These are phyloP conservation scores for Apocynum venetum DNA, from an alignment of 257 asterid species.

Conservation along the genomic window DNA sequence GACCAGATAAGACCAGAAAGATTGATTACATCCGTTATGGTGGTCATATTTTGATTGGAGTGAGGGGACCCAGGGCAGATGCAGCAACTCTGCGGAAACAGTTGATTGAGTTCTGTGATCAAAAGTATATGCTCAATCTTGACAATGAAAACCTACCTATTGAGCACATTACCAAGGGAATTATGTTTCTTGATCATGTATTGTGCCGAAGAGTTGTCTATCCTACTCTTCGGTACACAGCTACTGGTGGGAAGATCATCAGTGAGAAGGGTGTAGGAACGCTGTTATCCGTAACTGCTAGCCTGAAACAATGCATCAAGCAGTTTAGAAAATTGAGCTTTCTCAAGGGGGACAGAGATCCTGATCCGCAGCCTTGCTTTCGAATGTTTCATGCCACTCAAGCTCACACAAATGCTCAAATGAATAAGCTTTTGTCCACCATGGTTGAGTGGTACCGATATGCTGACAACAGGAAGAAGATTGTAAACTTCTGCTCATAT, in stretches of 20 bases:
- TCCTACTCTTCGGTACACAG: constrained; percentile 90
- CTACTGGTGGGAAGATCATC: constrained; percentile 94
- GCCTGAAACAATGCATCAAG: constrained; percentile 85
- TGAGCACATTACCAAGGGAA: constrained; percentile 96
- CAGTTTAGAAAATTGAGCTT: constrained; percentile 78
- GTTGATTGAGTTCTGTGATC: constrained; percentile 81
- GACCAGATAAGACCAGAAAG: constrained; percentile 93
- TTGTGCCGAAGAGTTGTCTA: constrained; percentile 92
- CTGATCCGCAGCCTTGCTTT: constrained; percentile 98
- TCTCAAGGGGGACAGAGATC: constrained; percentile 94
- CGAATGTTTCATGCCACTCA: constrained; percentile 99
- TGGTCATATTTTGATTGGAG: constrained; percentile 90
- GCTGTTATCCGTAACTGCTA: constrained; percentile 84
- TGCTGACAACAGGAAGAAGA: constrained; percentile 92
- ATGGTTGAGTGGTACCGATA: constrained; percentile 98
- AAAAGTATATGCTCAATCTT: constrained; percentile 82
- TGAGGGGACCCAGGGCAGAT: constrained; percentile 95
- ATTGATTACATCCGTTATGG: constrained; percentile 89
- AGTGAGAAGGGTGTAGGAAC: constrained; percentile 98
- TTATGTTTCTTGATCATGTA: constrained; percentile 95
- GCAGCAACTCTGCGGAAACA: constrained; percentile 87
- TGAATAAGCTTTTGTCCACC: constrained; percentile 83
- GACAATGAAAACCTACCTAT: constrained; percentile 89
- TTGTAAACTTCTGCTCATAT: constrained; percentile 89
- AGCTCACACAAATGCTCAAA: constrained; percentile 96